Conservation (phyloP, 441 rosid species). For the Arabidopsis lyrata region DNA sequence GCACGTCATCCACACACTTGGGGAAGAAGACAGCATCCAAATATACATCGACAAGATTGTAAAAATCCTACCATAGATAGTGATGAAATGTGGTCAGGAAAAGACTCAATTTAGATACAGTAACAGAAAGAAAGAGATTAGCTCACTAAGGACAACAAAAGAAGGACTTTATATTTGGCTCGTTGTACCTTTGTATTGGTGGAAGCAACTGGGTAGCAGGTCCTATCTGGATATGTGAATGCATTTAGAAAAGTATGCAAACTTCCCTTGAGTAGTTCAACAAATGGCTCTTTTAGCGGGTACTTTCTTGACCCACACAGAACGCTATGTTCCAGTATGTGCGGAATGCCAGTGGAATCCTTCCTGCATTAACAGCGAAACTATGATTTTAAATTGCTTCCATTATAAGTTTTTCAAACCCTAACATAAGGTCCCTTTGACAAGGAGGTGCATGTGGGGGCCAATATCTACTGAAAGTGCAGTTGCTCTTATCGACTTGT, state of each 20-base stretch:
- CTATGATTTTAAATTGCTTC: neutral
- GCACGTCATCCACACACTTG: slow-evolving; percentile 85
- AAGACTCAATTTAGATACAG: neutral
- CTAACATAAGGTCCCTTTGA: neutral
- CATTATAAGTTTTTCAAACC: neutral
- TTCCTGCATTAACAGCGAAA: slow-evolving; percentile 59
- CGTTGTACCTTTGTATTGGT: slow-evolving; percentile 77
- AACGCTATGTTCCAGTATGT: slow-evolving; percentile 96
- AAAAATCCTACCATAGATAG: slow-evolving; percentile 73
- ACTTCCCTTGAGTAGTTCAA: slow-evolving; percentile 91
- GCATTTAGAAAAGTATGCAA: slow-evolving; percentile 93
- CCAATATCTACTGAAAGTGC: slow-evolving; percentile 21
- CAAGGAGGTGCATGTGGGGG: neutral
- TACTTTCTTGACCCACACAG: slow-evolving; percentile 97
- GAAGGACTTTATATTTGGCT: neutral
- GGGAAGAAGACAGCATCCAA: slow-evolving; percentile 98
- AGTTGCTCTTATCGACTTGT: neutral
- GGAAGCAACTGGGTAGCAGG: slow-evolving; percentile 98
- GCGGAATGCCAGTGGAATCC: slow-evolving; percentile 98
- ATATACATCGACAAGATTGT: slow-evolving; percentile 94
- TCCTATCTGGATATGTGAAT: slow-evolving; percentile 96
- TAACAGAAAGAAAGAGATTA: slow-evolving; percentile 16
- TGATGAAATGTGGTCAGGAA: slow-evolving; percentile 10
- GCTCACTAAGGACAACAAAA: neutral
- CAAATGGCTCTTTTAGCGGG: slow-evolving; percentile 97